Evolutionary conservation across 2,329 filamentous ascomycete species (phyloP), one percentile per base, ranked within the genome.

Genomic region (Didymella keratinophila): DNA sequence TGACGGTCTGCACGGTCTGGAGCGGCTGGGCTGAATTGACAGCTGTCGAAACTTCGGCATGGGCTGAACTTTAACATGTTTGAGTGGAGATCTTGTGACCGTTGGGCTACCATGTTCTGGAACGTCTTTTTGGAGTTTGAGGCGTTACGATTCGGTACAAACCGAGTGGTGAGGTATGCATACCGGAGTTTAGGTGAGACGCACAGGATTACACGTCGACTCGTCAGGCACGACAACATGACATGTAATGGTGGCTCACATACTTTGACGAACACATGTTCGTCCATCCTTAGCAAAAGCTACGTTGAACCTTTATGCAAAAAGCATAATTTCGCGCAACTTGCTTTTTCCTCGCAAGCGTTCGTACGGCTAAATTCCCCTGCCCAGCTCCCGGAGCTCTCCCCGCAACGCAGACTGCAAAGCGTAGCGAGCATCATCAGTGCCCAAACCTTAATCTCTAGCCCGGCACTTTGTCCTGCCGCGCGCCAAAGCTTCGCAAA

Each of bases 61-160:
- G 48, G 58, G 53, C 52, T 56, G 52, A 56, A 46, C 47, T 45
- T 50, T 48, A 54, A 53, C 23, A 54, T 52, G 52, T 55, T 34
- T 44, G 45, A 32, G 23, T 12, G 27, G 6, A 28, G 32, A 42
- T 54, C 20, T 54, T 46, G 41, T 52, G 43, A 45, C 49, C 46
- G 49, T 60, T 54, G 34, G 54, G 27, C 45, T 54, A 27, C 45
- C 56, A 56, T 63, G 56, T 60, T 60, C 58, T 63, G 54, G 61
- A 59, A 57, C 48, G 12, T 32, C 46, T 28, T 37, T 39, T 54
- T 44, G 41, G 21, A 14, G 30, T 27, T 52, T 30, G 27, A 20
- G 23, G 32, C 39, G 18, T 46, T 46, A 8, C 16, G 11, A 9
- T 10, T 37, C 16, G 53, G 53, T 25, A 30, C 30, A 49, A 18